phyloP scores from a whole-genome alignment of 2,329 filamentous ascomycete genomes.

The Beauveria scarabaeidicola region DNA sequence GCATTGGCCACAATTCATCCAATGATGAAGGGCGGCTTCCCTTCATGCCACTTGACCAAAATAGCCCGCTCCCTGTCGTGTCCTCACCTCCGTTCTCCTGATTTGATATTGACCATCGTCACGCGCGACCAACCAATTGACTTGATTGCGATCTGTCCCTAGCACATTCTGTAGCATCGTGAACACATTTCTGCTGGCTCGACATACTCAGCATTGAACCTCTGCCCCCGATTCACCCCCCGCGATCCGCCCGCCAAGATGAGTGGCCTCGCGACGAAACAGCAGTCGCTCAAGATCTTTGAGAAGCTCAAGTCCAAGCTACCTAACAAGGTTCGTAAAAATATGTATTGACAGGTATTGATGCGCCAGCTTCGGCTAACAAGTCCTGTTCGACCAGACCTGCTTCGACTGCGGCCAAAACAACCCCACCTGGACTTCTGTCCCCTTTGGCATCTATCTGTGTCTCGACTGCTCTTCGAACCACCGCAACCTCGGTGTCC shows the following conservation, averaged over 20 bases:
- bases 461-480: constrained; percentile 97
- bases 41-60: constrained; percentile 35
- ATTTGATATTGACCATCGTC: neutral
- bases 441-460: constrained; percentile 94
- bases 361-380: neutral
- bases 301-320: constrained; percentile 92
- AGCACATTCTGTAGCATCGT: neutral
- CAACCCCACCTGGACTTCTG: constrained; percentile 97
- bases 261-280: constrained; percentile 72
- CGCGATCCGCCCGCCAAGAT: constrained; percentile 35
- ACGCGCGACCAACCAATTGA: neutral
- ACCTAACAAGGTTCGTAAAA: constrained; percentile 75
- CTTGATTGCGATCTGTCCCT: neutral
- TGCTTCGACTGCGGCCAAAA: constrained; percentile 98
- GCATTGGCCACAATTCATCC: constrained; percentile 14
- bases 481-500: constrained; percentile 94
- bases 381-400: constrained; percentile 46
- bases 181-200: neutral
- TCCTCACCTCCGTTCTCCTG: constrained; percentile 27
- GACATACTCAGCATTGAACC: neutral
- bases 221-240: neutral
- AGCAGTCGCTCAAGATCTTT: constrained; percentile 94
- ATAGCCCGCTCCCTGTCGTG: constrained; percentile 19
- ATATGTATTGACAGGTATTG: neutral
- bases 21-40: constrained; percentile 26